Evolutionary conservation across 495 filamentous ascomycete genomes (phyloP), one percentile per base, ranked within the genome.

Genomic region (Aspergillus funiculosus): DNA sequence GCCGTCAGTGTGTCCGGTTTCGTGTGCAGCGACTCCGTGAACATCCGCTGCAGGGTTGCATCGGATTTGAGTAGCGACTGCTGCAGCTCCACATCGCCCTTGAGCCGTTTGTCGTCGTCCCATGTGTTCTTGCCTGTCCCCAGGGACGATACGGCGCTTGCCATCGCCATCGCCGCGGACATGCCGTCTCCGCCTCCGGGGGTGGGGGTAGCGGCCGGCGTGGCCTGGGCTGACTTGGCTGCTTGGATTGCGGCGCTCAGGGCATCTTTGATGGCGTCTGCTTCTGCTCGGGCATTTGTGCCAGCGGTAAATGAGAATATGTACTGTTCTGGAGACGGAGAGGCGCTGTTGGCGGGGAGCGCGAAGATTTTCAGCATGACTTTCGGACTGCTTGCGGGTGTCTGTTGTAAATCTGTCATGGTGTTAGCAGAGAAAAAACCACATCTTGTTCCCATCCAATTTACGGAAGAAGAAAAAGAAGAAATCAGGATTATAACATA

Each of bases 341-440:
- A 72, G 10, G 69, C 67, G 1, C 64, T 58, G 30, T 73, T 69
- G 20, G 78, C 68, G 34, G 79, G 67, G 52, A 85, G 81, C 39
- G 79, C 81, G 53, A 94, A 83, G 39, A 97, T 78, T 62, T 89
- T 92, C 30, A 95, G 75, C 76, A 94, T 92, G 35, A 94, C 89
- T 68, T 95, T 97, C 9, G 86, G 67, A 13, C 74, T 78, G 6
- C 69, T 81, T 32, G 83, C 86, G 0, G 90, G 89, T 1, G 92
- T 96, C 63, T 95, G 90, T 57, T 97, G 89, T 28, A 98, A 76
- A 69, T 97, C 69, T 73, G 40, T 17, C 22, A 9, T 17, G 40
- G 30, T 37, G 44, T 53, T 15, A 43, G 38, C 39, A 17, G 14
- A 11, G 22, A 11, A 5, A 26, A 17, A 19, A 39, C 2, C 17